Base-by-base conservation (phyloP, 106 monocot genomes). In the Dioscorea zingiberensis region DNA sequence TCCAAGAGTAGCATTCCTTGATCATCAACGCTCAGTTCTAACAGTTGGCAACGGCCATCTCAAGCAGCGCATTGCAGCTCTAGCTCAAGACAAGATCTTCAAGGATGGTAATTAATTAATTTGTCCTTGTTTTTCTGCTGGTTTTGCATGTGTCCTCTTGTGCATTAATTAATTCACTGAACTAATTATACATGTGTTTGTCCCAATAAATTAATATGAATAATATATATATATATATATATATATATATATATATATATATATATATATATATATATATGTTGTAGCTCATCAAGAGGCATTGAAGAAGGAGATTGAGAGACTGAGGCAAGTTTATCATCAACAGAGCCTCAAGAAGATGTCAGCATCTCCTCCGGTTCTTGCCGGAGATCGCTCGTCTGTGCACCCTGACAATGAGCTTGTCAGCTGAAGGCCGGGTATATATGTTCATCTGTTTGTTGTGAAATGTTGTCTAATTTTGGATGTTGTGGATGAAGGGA, bases 71-170 rank as follows among this genome's bases (percentile, higher is more conserved):
- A 97, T 97, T 23, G 95, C 95, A 17, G 95, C 91, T 14, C 85
- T 97, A 12, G 88, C 91, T 1, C 91, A 97, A 38, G 95, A 97
- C 71, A 97, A 87, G 80, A 80, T 97, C 57, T 97, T 97, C 71
- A 97, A 97, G 55, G 95, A 97, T 63, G 95, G 95, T 97, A 30
- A 71, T 66, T 61, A 21, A 23, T 30, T 19, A 45, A 46, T 62
- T 14, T 63, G 21, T 2, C 3, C 2, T 7, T 56, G 6, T 56
- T 22, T 21, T 7, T 21, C 12, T 56, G 3, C 23, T 56, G 12
- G 19, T 24, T 22, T 56, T 22, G n/a, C n/a, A n/a, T n/a, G 4
- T 53, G n/a, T 53, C 16, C 9, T 53, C 0, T 53, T 53, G 51
- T 22, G 21, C 19, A 22, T 24, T 10, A 54, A 18, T n/a, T n/a